A percentile compares a stretch with the other conserved stretches of the same genome.
Conservation (phyloP, 345 rosid species). For the sweet orange (Citrus sinensis) region DVS_A1.0 CM039162.1:32017001-32017500, state of each 20-base stretch:
- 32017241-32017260: constrained; percentile 24
- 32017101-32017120: constrained; percentile 44
- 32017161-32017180: constrained; percentile 33
- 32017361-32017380: constrained; percentile 40
- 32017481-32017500: constrained; percentile 43
- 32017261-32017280: background rate
- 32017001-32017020: background rate
- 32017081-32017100: constrained; percentile 35
- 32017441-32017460: constrained; percentile 34
- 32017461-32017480: constrained; percentile 42
- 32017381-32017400: constrained; percentile 34
- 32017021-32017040: background rate
- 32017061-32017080: constrained; percentile 32
- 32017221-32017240: constrained; percentile 44
- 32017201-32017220: constrained; percentile 39
- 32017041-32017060: background rate
- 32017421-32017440: constrained; percentile 29
- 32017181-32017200: constrained; percentile 45
- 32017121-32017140: constrained; percentile 38
- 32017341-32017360: background rate
- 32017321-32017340: background rate
- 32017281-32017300: background rate
- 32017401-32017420: constrained; percentile 34
- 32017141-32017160: constrained; percentile 38
- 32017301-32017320: background rate